Percentiles rank a stretch among this genome's conserved stretches.
Evolutionary conservation across 345 rosid genomes (phyloP).

Genomic region (Eucalyptus pauciflora): DNA sequence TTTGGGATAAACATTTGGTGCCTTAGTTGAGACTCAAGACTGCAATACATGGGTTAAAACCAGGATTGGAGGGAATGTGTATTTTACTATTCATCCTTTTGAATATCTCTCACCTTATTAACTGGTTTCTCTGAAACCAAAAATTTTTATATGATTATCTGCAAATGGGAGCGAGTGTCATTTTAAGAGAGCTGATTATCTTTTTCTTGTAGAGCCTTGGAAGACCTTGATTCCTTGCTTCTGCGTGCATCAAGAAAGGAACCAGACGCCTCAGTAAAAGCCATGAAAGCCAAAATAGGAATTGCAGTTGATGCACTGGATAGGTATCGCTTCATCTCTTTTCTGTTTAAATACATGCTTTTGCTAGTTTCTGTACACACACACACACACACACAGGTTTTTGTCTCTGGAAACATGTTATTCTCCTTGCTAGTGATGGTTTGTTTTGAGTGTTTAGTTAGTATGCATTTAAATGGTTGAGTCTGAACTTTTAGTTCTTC

Average conservation of each 20-base stretch:
- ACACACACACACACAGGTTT: background rate
- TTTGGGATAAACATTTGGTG: background rate
- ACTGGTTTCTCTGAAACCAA: background rate
- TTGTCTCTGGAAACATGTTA: background rate
- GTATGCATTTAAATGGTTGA: background rate
- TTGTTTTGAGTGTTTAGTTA: background rate
- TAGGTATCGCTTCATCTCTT: conserved; percentile 22
- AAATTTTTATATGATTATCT: background rate
- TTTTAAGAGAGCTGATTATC: background rate
- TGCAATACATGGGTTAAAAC: background rate
- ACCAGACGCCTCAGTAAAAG: conserved; percentile 41
- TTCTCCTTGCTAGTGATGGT: background rate
- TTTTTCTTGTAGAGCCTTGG: conserved; percentile 45
- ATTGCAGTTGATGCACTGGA: conserved; percentile 51
- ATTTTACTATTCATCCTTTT: background rate
- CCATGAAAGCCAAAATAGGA: conserved; percentile 64
- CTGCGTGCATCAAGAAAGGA: conserved; percentile 76
- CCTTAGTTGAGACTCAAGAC: background rate
- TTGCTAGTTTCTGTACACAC: background rate
- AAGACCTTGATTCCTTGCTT: conserved; percentile 74
- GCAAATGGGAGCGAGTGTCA: background rate
- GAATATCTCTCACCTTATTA: background rate
- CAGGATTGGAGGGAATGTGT: background rate
- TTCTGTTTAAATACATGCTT: background rate
- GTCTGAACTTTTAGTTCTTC: background rate